These are phyloP conservation scores for Yamadazyma kanchanaburiensis DNA, from an alignment of 1,139 yeast genomes.

Conservation along the genomic window DNA sequence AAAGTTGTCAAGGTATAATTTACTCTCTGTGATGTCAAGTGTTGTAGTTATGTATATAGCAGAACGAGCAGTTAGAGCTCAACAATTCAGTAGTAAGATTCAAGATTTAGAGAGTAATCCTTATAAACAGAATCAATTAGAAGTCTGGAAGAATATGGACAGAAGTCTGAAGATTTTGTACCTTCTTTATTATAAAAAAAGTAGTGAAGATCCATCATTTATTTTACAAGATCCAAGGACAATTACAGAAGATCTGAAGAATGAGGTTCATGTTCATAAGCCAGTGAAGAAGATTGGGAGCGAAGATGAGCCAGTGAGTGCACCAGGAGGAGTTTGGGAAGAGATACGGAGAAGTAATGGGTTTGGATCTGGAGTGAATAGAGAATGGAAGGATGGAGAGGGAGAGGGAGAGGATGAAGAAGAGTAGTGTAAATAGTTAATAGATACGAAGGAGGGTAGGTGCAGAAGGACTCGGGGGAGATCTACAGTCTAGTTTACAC, in stretches of 20 bases:
- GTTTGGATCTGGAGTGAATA: too few relatives aligned
- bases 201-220: slow-evolving; percentile 32
- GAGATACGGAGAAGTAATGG: slow-evolving; percentile 30
- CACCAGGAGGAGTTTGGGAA: slow-evolving; percentile 26
- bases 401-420: too few relatives aligned
- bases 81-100: slow-evolving; percentile 20
- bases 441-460: too few relatives aligned
- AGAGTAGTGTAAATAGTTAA: too few relatives aligned
- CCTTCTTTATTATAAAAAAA: slow-evolving; percentile 31
- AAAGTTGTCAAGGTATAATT: slow-evolving; percentile 2
- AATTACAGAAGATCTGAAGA: slow-evolving; percentile 19
- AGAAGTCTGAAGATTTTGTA: slow-evolving; percentile 35
- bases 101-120: slow-evolving; percentile 10
- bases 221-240: slow-evolving; percentile 26
- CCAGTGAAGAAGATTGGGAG: slow-evolving; percentile 9
- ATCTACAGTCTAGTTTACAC: too few relatives aligned
- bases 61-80: slow-evolving; percentile 23
- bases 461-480: too few relatives aligned
- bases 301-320: slow-evolving; percentile 2
- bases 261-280: slow-evolving; percentile 28
- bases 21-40: slow-evolving; percentile 22
- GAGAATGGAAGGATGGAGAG: too few relatives aligned
- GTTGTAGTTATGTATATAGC: slow-evolving; percentile 27
- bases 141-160: slow-evolving; percentile 39
- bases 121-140: slow-evolving; percentile 16